A percentile compares a stretch with the other conserved stretches of the same genome.
Evolutionary conservation across 441 rosid species (phyloP).

Genomic region (Eutrema salsugineum): DNA sequence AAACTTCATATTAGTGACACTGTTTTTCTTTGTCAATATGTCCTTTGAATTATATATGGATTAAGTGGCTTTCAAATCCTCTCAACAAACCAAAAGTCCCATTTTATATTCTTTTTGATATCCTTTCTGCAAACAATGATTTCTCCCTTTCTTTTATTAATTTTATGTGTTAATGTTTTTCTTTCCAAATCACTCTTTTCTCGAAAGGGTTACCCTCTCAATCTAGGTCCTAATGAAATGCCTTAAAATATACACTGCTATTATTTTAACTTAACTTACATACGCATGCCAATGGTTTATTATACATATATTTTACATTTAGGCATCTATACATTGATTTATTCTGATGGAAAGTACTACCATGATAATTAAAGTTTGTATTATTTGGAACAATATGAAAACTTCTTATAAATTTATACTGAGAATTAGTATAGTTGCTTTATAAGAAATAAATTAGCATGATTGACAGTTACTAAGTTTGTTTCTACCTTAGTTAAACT

Average conservation of each 20-base stretch:
- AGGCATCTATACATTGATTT: neutral
- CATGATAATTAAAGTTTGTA: neutral
- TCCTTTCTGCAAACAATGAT: neutral
- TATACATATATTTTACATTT: neutral
- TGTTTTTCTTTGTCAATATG: neutral
- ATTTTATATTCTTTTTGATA: neutral
- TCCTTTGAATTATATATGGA: neutral
- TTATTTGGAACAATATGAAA: neutral
- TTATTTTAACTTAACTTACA: neutral
- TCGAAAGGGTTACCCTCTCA: neutral
- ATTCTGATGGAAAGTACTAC: neutral
- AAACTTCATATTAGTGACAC: neutral
- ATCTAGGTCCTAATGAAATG: neutral
- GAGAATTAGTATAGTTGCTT: neutral
- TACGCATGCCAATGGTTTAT: conserved; percentile 12
- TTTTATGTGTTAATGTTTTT: neutral
- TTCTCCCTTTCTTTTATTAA: neutral
- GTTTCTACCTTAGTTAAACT: neutral
- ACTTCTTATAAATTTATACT: neutral
- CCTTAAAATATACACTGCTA: conserved; percentile 5
- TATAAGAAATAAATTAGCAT: neutral
- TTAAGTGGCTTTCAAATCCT: neutral
- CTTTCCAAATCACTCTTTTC: neutral
- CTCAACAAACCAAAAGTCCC: neutral
- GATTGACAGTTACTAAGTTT: neutral